Conservation (phyloP, 495 filamentous ascomycete species). For the Rostrohypoxylon terebratum region DNA sequence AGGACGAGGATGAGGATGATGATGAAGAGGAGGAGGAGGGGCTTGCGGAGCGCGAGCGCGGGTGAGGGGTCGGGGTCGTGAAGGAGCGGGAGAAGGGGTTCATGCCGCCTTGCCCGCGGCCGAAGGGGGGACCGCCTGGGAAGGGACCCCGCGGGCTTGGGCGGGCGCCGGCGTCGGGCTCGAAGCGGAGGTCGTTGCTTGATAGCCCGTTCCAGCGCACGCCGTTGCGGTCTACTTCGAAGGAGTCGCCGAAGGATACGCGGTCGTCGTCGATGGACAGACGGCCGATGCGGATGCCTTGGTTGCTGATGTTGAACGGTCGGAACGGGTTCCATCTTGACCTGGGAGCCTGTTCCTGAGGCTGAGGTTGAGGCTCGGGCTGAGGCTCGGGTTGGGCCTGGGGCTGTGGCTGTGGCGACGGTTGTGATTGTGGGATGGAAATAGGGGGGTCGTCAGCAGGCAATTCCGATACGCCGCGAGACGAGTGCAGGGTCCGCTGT, state of each 20-base stretch:
- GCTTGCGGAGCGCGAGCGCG: constrained; percentile 32
- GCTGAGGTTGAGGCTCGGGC: neutral
- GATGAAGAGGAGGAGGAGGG: constrained; percentile 42
- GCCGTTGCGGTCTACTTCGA: constrained; percentile 58
- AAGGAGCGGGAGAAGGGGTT: neutral
- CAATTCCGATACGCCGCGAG: neutral
- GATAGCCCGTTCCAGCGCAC: constrained; percentile 47
- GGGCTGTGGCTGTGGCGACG: neutral
- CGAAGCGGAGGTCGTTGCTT: neutral
- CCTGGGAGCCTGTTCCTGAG: constrained; percentile 25
- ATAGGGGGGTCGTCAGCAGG: neutral
- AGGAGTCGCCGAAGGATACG: constrained; percentile 53
- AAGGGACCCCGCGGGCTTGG: neutral
- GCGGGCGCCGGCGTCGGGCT: neutral
- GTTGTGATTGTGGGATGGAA: constrained; percentile 11
- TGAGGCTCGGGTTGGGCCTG: constrained; percentile 12
- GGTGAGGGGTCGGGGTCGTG: neutral
- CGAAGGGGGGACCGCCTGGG: constrained; percentile 22
- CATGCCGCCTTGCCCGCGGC: constrained; percentile 24
- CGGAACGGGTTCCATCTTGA: constrained; percentile 44
- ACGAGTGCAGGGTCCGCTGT: neutral
- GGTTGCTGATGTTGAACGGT: constrained; percentile 15
- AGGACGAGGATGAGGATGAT: constrained; percentile 46
- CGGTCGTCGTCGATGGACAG: constrained; percentile 55
- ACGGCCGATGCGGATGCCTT: constrained; percentile 51